Conservation (phyloP, 805 yeast genomes). For the Suhomyces sp. region DNA sequence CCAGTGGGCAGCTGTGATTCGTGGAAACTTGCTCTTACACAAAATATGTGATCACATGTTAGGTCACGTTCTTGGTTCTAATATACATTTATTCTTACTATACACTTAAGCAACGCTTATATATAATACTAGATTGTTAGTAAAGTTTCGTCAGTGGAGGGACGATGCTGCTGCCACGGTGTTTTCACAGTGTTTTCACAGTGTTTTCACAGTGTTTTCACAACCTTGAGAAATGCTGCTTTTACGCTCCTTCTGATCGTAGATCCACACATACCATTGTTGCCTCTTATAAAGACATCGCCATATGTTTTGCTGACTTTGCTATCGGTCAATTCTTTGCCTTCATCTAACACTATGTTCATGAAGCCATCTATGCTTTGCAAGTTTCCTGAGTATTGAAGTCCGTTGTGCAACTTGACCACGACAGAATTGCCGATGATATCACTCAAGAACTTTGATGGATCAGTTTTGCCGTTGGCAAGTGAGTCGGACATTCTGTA, state of each 20-base stretch:
- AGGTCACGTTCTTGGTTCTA: neutral
- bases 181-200: no score
- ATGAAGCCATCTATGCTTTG: constrained; percentile 95
- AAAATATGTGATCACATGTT: neutral
- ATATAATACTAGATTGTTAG: constrained; percentile 34
- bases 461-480: constrained; percentile 41
- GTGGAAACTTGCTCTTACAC: constrained; percentile 7
- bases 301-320: constrained; percentile 52
- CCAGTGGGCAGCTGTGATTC: constrained; percentile 19
- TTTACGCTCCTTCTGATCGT: neutral
- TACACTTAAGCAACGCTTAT: constrained; percentile 34
- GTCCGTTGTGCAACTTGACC: constrained; percentile 84
- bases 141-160: constrained; percentile 10
- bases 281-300: constrained; percentile 85
- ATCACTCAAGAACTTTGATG: constrained; percentile 75
- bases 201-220: neutral
- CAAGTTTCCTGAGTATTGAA: constrained; percentile 64
- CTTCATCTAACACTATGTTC: constrained; percentile 84
- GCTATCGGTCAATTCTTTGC: constrained; percentile 62
- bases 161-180: neutral
- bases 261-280: constrained; percentile 60
- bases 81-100: neutral
- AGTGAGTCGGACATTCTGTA: constrained; percentile 6
- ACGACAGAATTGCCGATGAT: constrained; percentile 77
- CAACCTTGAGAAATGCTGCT: neutral